Evolutionary conservation across 805 yeast species (phyloP).

Genomic region (Starmerella kuoi): DNA sequence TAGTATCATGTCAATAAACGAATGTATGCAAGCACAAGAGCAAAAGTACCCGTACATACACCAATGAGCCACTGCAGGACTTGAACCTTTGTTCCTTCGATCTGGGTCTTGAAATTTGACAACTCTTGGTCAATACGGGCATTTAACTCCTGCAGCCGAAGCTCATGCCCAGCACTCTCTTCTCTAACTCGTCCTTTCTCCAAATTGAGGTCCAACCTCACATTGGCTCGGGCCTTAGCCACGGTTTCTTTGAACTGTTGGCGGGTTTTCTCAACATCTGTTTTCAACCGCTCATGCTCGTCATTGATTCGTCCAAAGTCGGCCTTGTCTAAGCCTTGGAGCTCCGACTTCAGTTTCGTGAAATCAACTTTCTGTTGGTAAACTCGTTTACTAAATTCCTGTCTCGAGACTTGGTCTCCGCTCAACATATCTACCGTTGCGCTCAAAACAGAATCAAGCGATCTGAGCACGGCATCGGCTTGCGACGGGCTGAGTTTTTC

Average conservation of each 20-base stretch:
- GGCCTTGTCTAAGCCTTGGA: constrained; percentile 73
- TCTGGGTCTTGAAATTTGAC: constrained; percentile 87
- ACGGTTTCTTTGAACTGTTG: constrained; percentile 83
- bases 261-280: constrained; percentile 75
- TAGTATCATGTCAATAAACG: constrained; percentile 60
- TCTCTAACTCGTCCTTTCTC: constrained; percentile 95
- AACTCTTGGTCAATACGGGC: constrained; percentile 92
- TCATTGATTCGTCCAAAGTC: constrained; percentile 72
- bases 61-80: constrained; percentile 98
- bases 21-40: constrained; percentile 81
- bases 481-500: constrained; percentile 67
- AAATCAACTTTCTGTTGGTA: constrained; percentile 96
- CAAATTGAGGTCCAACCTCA: constrained; percentile 75
- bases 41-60: constrained; percentile 96
- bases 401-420: constrained; percentile 71
- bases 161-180: constrained; percentile 83
- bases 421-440: constrained; percentile 70
- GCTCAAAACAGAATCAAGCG: constrained; percentile 61
- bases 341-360: constrained; percentile 84
- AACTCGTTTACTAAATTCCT: constrained; percentile 66
- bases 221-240: constrained; percentile 79
- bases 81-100: constrained; percentile 88
- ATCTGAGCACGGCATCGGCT: constrained; percentile 63
- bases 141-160: constrained; percentile 87
- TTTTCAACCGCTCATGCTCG: constrained; percentile 74